Base-by-base conservation (phyloP, 345 rosid genomes). In the Gossypium ekmanianum region DNA sequence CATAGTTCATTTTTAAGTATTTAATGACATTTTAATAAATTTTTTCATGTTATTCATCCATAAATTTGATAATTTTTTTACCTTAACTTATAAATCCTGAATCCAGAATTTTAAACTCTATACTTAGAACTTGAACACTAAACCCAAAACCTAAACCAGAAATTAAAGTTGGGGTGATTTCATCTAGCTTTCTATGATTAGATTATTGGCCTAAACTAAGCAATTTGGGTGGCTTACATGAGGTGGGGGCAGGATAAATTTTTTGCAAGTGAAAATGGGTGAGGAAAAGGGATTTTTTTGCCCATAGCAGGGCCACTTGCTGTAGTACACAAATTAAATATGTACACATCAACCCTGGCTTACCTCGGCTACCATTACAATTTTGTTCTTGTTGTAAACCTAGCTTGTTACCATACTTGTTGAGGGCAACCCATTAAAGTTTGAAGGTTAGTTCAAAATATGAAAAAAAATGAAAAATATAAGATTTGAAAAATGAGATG, bases 181-280 rank as follows among this genome's bases (percentile, higher is more conserved):
- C 27, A 52, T 45, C 47, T 52, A 70, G 24, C 44, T 52, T 56
- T 11, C 17, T 13, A 50, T 26, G 5, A 14, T 13, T 69, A 50
- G 24, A 50, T 50, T 26, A 69, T 17, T 27, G 45, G 61, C 26
- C 61, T 29, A 52, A 59, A 51, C 27, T 14, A 47, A 52, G 61
- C 73, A 70, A 29, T 9, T 70, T 51, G 73, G 61, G 44, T 52
- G 73, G 61, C 54, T 70, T 52, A 70, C 17, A 50, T 68, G 20
- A 68, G 20, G 18, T 48, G 41, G 20, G 66, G 43, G 51, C 16
- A 10, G 51, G 12, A 47, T 2, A 34, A 34, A 5, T 34, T 5
- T 1, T 5, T 0, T 47, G 12, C 0, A 0, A 47, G 61, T 3
- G 22, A 57, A 56, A 56, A 22, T 9, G 11, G 26, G 62, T 11